Conservation (phyloP, 495 filamentous ascomycete species). For the Penicillium riverlandense region DNA sequence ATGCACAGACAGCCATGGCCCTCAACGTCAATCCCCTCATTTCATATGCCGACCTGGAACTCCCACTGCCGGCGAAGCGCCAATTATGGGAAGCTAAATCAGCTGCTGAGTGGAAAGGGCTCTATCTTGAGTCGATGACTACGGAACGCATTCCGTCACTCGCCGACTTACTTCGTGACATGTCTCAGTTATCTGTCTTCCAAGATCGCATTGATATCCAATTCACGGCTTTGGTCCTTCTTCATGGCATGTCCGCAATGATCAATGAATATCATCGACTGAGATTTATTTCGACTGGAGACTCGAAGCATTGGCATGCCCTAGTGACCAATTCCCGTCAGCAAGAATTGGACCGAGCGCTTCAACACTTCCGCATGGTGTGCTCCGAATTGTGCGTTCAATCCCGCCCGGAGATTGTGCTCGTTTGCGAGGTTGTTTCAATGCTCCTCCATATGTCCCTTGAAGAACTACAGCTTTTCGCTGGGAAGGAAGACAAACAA, state of each 20-base stretch:
- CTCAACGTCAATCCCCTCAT: constrained; percentile 49
- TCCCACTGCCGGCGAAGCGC: constrained; percentile 49
- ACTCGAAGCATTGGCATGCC: constrained; percentile 37
- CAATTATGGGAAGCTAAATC: constrained; percentile 50
- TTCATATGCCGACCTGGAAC: constrained; percentile 56
- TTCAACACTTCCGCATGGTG: constrained; percentile 38
- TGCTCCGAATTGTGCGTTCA: constrained; percentile 15
- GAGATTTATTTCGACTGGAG: constrained; percentile 35
- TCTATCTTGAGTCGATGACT: constrained; percentile 28
- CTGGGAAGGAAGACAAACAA: constrained; percentile 55
- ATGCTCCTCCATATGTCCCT: constrained; percentile 56
- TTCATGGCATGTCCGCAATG: constrained; percentile 51
- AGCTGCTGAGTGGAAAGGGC: constrained; percentile 49
- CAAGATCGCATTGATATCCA: constrained; percentile 42
- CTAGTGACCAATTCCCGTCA: constrained; percentile 44
- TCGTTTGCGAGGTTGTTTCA: constrained; percentile 48
- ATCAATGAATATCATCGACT: constrained; percentile 55
- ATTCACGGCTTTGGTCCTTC: constrained; percentile 41
- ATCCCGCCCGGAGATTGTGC: constrained; percentile 22
- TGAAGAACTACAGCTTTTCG: constrained; percentile 59
- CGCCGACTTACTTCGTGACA: constrained; percentile 44
- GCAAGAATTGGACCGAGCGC: constrained; percentile 38
- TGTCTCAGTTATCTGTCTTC: constrained; percentile 32
- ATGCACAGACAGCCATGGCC: constrained; percentile 51
- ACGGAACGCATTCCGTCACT: constrained; percentile 37